Base-by-base conservation (phyloP, 1,284 basidiomycete genomes). In the Ceratobasidium sp. region DNA sequence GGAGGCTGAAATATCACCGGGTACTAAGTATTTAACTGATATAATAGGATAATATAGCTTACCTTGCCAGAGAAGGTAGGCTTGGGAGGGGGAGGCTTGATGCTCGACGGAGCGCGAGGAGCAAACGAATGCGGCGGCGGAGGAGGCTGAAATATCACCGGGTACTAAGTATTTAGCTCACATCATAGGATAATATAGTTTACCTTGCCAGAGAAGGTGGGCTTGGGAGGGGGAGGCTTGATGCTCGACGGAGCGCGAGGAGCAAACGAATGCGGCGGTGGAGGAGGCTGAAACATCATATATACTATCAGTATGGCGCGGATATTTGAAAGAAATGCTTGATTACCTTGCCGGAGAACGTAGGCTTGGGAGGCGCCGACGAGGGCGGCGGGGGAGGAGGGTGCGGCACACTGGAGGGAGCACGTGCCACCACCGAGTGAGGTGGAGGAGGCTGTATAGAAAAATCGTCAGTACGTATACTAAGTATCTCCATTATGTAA, bases 371-470 rank as follows among this genome's bases (percentile, higher is more conserved):
- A 11, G 50, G 64, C 21, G 54, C 32, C 32, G 64, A 67, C n/a
- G 21, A 35, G 18, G 62, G 62, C 13, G 28, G 52, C 3, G 44
- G 62, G 14, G 30, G 63, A 14, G 47, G 50, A 16, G 63, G 32
- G 49, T 23, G 41, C 14, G 21, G 35, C 26, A 64, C 16, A 54
- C 66, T 69, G 14, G 66, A 55, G 7, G 52, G 35, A n/a, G 66
- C 66, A 38, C 66, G 66, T 2, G 3, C 52, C 30, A 41, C 66
- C 13, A 69, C 32, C 52, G 66, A 69, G 66, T 69, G 66, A n/a
- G 66, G 52, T 35, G 66, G 52, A 11, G 64, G 64, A 38, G 41
- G 64, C 35, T 43, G 50, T 11, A 6, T 4, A 8, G 4, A 38
- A 38, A 11, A 1, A 5, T 5, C 35, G 35, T 38, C 11, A 38